Evolutionary conservation across 768 basidiomycete genomes (phyloP), one percentile per base, ranked within the genome.

Genomic region (Boletus rubescentipes): DNA sequence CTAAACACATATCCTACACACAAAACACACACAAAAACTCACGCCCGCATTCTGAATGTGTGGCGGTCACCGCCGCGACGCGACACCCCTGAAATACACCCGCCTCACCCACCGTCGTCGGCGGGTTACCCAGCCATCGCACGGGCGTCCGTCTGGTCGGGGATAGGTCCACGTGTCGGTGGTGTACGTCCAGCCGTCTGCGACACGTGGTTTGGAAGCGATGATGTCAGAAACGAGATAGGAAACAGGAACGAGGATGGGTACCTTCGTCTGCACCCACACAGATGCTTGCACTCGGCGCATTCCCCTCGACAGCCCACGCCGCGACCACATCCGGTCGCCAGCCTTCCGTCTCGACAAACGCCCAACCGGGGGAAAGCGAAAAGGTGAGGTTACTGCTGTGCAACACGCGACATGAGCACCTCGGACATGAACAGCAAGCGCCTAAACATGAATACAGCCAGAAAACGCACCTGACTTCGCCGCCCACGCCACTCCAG

Each of bases 311-410:
- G 5, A 53, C 71, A 0, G 76, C 75, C 89, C 89, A 92, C 5
- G 62, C 65, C 4, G 78, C 86, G 26, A 72, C 71, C 8, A 83
- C 47, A 68, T 91, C 90, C 26, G 81, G 77, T 47, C 85, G 75
- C 91, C 90, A 93, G 49, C 86, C 83, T 60, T 93, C 90, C 0
- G 85, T 85, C 56, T 83, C 79, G 8, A 91, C 81, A 53, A 91
- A 92, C 1, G 74, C 65, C 89, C 89, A 92, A 0, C 85, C 85
- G 4, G 81, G 77, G 3, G 83, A 79, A n/a, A 93, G 82, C 9
- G 84, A 81, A 61, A 92, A 91, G 2, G 87, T 89, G 51, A 91
- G 77, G 75, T 88, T 88, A 69, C 89, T 92, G 76, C 85, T 89
- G 69, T 46, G 53, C 62, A 20, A 47, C 41, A 82, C 9, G 11